Evolutionary conservation across 1,284 basidiomycete species (phyloP).

Genomic region (Malassezia obtusa): DNA sequence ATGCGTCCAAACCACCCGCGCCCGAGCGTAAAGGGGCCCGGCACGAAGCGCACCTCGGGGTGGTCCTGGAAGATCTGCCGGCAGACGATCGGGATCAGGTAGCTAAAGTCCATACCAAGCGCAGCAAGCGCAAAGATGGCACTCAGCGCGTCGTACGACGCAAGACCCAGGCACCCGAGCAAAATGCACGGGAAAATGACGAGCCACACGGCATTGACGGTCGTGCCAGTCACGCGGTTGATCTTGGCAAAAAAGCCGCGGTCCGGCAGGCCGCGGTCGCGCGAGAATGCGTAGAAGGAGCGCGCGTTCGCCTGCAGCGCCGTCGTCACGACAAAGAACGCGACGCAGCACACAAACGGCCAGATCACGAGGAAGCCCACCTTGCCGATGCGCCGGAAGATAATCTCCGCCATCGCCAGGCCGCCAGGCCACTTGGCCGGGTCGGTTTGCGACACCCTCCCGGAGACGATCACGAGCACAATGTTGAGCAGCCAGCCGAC

Average conservation of each 20-base stretch:
- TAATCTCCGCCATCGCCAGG: slow-evolving; percentile 43
- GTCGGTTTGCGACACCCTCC: slow-evolving; percentile 33
- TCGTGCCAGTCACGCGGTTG: slow-evolving; percentile 57
- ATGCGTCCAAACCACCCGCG: slow-evolving; percentile 59
- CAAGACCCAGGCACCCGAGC: slow-evolving; percentile 35
- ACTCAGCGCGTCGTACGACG: slow-evolving; percentile 31
- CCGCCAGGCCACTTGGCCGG: slow-evolving; percentile 33
- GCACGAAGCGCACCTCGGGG: slow-evolving; percentile 69
- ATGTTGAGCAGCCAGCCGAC: slow-evolving; percentile 48
- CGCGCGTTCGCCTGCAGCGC: slow-evolving; percentile 76
- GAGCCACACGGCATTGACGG: slow-evolving; percentile 71
- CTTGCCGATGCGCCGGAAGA: slow-evolving; percentile 34
- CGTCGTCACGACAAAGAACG: slow-evolving; percentile 50
- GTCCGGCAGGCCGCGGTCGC: slow-evolving; percentile 74
- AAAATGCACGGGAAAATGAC: slow-evolving; percentile 54
- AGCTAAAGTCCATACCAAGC: slow-evolving; percentile 66
- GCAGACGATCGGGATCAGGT: slow-evolving; percentile 48
- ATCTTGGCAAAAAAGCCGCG: slow-evolving; percentile 66
- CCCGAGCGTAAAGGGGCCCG: slow-evolving; percentile 81
- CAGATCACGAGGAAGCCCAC: slow-evolving; percentile 60
- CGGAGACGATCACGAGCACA: slow-evolving; percentile 67
- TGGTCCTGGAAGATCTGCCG: slow-evolving; percentile 65
- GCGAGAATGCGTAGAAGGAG: slow-evolving; percentile 79
- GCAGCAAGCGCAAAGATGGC: slow-evolving; percentile 54
- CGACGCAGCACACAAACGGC: slow-evolving; percentile 44